A percentile compares a stretch with the other conserved stretches of the same genome.
Evolutionary conservation across 768 basidiomycete genomes (phyloP).

Genomic region (Lentinula raphanica): DNA sequence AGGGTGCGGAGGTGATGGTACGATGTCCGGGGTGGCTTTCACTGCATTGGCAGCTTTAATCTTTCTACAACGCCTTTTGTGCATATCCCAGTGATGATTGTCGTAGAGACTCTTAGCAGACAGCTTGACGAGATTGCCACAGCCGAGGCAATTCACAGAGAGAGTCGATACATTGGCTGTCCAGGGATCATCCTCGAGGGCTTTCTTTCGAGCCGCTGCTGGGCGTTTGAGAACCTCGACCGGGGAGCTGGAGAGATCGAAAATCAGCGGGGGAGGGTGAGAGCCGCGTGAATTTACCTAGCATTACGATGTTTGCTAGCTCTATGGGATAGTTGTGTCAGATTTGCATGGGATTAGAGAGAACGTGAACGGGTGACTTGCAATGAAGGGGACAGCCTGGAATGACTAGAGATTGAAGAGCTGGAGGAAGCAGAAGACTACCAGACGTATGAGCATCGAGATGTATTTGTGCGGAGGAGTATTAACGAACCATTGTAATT

Average conservation of each 20-base stretch:
- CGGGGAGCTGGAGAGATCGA: neutral
- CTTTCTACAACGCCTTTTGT: conserved; percentile 56
- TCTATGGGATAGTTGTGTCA: neutral
- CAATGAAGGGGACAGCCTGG: neutral
- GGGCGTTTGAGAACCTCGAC: neutral
- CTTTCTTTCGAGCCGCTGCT: conserved; percentile 38
- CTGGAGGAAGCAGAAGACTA: neutral
- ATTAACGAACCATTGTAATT: neutral
- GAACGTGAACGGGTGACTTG: neutral
- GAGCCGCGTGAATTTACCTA: neutral
- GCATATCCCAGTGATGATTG: conserved; percentile 62
- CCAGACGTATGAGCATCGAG: neutral
- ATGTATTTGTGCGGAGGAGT: neutral
- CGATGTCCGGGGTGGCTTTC: conserved; percentile 14
- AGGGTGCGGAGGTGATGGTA: neutral
- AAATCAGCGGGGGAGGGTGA: neutral
- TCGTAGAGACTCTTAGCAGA: conserved; percentile 65
- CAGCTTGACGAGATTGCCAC: conserved; percentile 55
- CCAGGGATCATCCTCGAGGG: conserved; percentile 48
- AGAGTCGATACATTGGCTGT: conserved; percentile 46
- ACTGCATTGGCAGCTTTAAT: conserved; percentile 22
- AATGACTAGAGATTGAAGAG: neutral
- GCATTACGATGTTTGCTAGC: neutral
- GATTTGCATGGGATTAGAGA: neutral
- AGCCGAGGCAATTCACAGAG: conserved; percentile 51